Evolutionary conservation across 2,329 filamentous ascomycete species (phyloP), one percentile per base, ranked within the genome.

Genomic region (Macroventuria anomochaeta): DNA sequence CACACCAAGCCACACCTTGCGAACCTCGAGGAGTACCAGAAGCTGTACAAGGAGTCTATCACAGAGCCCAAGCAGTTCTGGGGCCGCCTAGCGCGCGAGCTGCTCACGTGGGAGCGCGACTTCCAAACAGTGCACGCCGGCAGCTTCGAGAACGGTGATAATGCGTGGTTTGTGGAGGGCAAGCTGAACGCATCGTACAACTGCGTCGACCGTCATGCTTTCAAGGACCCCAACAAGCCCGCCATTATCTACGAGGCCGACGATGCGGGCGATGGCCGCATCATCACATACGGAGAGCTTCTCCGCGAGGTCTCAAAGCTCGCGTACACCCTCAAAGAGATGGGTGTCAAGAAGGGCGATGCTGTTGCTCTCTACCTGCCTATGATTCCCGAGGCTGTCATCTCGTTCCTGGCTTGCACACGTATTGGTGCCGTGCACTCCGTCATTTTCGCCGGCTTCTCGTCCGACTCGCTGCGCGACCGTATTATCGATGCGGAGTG

Each of bases 221-320:
- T 96, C 78, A 92, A 93, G 79, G 87, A 96, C 78, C 95, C 95
- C 40, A 81, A 97, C 79, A 91, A 89, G 79, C 87, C 95, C 40
- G 95, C 95, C 75, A 96, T 99, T 79, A 96, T 97, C 80, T 99
- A 97, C 81, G 95, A 99, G 81, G 93, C 93, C 57, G 95, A 99
- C 70, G 95, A 99, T 78, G 85, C 88, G 34, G 83, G 79, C 47
- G 89, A 96, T 73, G 93, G 95, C 71, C 91, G 93, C 64, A 93
- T 84, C 63, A 88, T 99, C 75, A 95, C 91, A 62, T 99, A 97
- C 69, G 85, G 89, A 68, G 93, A 99, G 83, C 88, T 99, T 46
- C 85, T 97, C 58, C 88, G 92, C 61, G 86, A 99, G 76, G 93
- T 99, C 44, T 97, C 89, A 70, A 89, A 86, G 76, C 86, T 91